These are phyloP conservation scores for Knoxia roxburghii DNA, from an alignment of 257 asterid genomes.

Conservation along the genomic window DNA sequence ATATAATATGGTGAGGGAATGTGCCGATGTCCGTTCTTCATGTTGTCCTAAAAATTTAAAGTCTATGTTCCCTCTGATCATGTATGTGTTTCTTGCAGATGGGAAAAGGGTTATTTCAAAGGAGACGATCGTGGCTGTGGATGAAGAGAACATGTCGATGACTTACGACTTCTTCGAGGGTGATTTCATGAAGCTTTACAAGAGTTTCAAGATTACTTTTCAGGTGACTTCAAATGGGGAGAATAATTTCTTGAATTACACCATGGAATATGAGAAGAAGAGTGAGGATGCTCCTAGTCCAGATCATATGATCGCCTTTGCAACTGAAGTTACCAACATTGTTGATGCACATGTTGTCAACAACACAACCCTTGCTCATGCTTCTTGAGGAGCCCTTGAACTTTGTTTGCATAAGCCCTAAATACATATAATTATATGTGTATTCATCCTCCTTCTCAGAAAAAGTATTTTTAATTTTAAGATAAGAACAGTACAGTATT, in stretches of 20 bases:
- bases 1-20: no score
- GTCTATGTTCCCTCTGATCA: no score
- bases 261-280: slow-evolving; percentile 19
- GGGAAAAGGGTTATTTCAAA: slow-evolving; percentile 3
- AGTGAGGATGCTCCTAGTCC: slow-evolving; percentile 16
- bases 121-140: slow-evolving; percentile 7
- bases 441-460: no score
- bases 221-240: not conserved
- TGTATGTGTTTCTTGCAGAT: not conserved
- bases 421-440: no score
- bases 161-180: slow-evolving; percentile 15
- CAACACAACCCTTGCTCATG: no score
- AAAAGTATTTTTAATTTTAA: no score
- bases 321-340: not conserved
- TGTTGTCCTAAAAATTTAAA: no score
- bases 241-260: slow-evolving; percentile 14
- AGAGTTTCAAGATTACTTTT: slow-evolving; percentile 5
- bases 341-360: not conserved
- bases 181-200: slow-evolving; percentile 16
- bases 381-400: no score
- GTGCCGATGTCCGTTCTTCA: no score
- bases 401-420: no score
- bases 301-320: slow-evolving; percentile 7
- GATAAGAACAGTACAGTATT: no score
- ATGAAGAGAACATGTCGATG: slow-evolving; percentile 12